Evolutionary conservation across 176 grass and related monocot genomes (phyloP), one percentile per base, ranked within the genome.

Genomic region (Lolium multiflorum): DNA sequence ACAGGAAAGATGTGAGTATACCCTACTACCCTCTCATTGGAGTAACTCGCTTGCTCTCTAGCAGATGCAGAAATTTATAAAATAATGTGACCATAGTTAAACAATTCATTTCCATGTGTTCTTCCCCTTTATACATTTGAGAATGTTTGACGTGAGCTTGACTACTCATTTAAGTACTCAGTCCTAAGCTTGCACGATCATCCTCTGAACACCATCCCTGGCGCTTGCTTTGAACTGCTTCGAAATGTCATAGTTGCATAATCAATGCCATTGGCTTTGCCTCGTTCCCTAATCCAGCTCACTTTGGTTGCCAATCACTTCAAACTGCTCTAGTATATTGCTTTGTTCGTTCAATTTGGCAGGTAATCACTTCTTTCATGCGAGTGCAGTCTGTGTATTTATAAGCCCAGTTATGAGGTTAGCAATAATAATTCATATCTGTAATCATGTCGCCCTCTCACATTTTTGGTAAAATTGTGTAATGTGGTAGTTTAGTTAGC

Each of bases 1-100:
- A 98, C 86, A 91, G 96, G 83, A 98, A 98, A 80, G 96, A 98
- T 86, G 96, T 98, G 88, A 94, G 84, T 28, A 28, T 65, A 0
- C 4, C 41, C 41, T 7, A n/a, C n/a, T n/a, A 20, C 59, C 51
- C 63, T 90, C n/a, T n/a, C n/a, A n/a, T n/a, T n/a, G n/a, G 17
- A 74, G n/a, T 35, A 74, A 31, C 26, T 22, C 52, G n/a, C 25
- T 76, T 38, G 61, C 48, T 62, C n/a, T n/a, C 50, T 84, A 31
- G 41, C 56, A 20, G 59, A 74, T 49, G 70, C 71, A 49, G 24
- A 12, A 35, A 37, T 38, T 49, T 77, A 81, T 76, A 81, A 25
- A 37, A 46, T 76, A 89, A 20, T 50, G 21, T 48, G 18, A 28
- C 3, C 18, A 17, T 81, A 52, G 60, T 69, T 79, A 41, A 20